phyloP scores from a whole-genome alignment of 495 filamentous ascomycete species.

The Neurospora discreta region DNA sequence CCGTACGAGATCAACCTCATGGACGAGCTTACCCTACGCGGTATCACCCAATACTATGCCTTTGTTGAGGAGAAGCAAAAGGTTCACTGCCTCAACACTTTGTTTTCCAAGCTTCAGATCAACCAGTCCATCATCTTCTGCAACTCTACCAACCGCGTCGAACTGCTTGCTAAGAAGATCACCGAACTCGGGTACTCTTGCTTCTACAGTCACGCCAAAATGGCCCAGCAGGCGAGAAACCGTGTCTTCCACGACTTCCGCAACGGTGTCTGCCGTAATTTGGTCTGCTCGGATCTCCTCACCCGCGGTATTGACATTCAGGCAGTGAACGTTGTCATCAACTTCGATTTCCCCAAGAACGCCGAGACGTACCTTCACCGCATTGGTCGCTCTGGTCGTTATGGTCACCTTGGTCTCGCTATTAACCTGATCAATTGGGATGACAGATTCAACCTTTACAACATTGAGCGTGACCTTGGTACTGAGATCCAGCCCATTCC shows the following conservation, averaged over 20 bases:
- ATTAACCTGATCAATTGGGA: conserved; percentile 99
- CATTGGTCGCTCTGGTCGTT: conserved; percentile 93
- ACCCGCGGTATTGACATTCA: conserved; percentile 99
- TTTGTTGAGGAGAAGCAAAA: conserved; percentile 99
- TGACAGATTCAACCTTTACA: conserved; percentile 96
- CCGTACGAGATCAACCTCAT: conserved; percentile 99
- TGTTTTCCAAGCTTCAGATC: conserved; percentile 98
- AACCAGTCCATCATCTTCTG: conserved; percentile 99
- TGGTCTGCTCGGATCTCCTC: conserved; percentile 94
- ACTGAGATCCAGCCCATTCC: conserved; percentile 97
- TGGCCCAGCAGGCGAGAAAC: conserved; percentile 96
- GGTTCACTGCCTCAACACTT: conserved; percentile 96
- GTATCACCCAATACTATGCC: conserved; percentile 98
- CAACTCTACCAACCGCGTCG: conserved; percentile 97
- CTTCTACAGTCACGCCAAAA: conserved; percentile 97
- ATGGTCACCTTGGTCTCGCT: conserved; percentile 91
- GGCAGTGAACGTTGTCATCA: conserved; percentile 99
- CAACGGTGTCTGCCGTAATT: conserved; percentile 92
- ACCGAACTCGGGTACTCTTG: conserved; percentile 98
- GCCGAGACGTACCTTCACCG: conserved; percentile 98
- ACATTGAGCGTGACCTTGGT: conserved; percentile 92
- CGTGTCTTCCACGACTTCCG: conserved; percentile 99
- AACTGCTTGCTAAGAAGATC: conserved; percentile 97
- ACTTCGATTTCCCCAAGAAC: conserved; percentile 99
- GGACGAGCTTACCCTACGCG: conserved; percentile 96